Conservation (phyloP, 2,329 filamentous ascomycete genomes). For the Endoconidiophora laricicola region DNA sequence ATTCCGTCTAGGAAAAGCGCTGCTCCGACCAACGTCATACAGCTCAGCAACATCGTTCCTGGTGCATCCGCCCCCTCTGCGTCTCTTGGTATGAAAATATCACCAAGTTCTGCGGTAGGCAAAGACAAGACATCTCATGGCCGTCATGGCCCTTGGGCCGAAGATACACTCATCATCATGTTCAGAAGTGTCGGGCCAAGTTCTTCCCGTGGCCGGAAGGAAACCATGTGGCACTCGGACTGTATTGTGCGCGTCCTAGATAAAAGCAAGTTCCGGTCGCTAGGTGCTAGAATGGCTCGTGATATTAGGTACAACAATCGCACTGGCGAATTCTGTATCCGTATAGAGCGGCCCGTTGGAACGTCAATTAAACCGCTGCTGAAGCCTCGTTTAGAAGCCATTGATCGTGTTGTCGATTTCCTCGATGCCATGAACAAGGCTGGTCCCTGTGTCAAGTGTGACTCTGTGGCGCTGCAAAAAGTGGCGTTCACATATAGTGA, state of each 20-base stretch:
- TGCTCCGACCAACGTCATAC: constrained; percentile 32
- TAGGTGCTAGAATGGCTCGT: constrained; percentile 37
- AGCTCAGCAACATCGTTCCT: constrained; percentile 30
- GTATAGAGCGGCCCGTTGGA: constrained; percentile 41
- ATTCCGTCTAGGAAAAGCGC: constrained; percentile 27
- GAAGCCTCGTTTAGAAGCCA: constrained; percentile 41
- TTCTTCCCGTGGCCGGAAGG: constrained; percentile 1
- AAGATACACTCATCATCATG: constrained; percentile 40
- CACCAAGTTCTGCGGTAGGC: not conserved
- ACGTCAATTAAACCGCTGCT: constrained; percentile 42
- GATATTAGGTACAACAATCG: constrained; percentile 45
- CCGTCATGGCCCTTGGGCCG: constrained; percentile 33
- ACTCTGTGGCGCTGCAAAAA: constrained; percentile 42
- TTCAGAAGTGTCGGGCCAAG: constrained; percentile 30
- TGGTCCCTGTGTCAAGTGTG: constrained; percentile 36
- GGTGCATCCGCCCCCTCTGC: constrained; percentile 7
- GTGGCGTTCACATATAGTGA: constrained; percentile 54
- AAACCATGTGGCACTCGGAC: constrained; percentile 28
- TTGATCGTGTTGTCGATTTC: constrained; percentile 56
- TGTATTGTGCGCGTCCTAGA: constrained; percentile 39
- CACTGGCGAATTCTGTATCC: constrained; percentile 46
- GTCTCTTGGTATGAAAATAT: not conserved
- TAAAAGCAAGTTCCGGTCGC: constrained; percentile 35
- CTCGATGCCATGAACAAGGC: constrained; percentile 46
- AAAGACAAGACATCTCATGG: not conserved